Percentiles rank a stretch among this genome's conserved stretches.
Conservation (phyloP, 2,329 filamentous ascomycete genomes). For the Cladobotryum protrusum region DNA sequence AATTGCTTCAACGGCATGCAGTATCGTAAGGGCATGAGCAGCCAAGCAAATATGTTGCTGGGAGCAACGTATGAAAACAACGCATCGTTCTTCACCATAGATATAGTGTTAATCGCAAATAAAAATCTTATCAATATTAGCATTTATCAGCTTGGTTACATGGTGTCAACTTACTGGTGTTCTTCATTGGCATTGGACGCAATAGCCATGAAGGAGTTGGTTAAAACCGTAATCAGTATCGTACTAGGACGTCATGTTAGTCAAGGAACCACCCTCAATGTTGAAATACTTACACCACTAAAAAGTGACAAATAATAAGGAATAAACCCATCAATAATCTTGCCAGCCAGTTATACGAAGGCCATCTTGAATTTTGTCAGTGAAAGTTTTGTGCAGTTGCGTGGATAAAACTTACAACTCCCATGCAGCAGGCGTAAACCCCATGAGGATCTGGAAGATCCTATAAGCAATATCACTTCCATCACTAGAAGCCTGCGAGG, state of each 20-base stretch:
- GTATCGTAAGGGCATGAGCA: constrained; percentile 76
- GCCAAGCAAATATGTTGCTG: constrained; percentile 85
- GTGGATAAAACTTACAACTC: constrained; percentile 55
- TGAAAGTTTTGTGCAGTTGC: neutral
- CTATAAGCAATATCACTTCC: constrained; percentile 75
- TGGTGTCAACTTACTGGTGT: constrained; percentile 52
- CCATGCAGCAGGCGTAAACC: constrained; percentile 93
- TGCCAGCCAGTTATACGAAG: constrained; percentile 70
- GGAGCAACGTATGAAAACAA: constrained; percentile 92
- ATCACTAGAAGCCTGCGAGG: constrained; percentile 67
- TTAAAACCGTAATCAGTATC: constrained; percentile 90
- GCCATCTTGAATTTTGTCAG: constrained; percentile 43
- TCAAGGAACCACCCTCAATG: neutral
- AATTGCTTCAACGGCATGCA: constrained; percentile 74
- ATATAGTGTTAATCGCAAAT: constrained; percentile 94
- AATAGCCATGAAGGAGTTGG: constrained; percentile 93
- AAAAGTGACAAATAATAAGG: constrained; percentile 89
- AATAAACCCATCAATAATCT: constrained; percentile 72
- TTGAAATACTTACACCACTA: constrained; percentile 59
- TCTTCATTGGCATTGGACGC: constrained; percentile 91
- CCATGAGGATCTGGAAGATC: constrained; percentile 91
- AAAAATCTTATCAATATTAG: constrained; percentile 53
- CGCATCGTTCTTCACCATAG: constrained; percentile 97
- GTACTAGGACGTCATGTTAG: constrained; percentile 43
- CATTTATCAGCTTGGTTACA: neutral